Base-by-base conservation (phyloP, 208 protist genomes). In the Leishmania guyanensis region DNA sequence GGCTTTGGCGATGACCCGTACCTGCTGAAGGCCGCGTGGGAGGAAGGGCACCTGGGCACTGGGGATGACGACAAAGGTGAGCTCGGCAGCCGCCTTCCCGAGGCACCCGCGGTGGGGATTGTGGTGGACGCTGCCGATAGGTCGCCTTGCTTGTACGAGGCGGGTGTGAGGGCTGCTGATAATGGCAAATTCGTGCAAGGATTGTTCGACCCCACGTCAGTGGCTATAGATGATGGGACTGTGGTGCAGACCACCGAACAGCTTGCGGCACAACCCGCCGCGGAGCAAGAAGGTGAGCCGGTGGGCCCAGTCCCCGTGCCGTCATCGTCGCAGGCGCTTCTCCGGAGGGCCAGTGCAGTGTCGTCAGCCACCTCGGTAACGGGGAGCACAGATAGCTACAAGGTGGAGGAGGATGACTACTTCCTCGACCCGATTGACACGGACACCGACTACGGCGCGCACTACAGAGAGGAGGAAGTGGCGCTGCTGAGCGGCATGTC, bases 341-440 rank as follows among this genome's bases (percentile, higher is more conserved):
- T 14, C 1, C 54, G 8, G 20, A 56, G 33, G 17, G 73, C 73
- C 50, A 56, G 29, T n/a, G 79, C 36, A 50, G 73, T n/a, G 1
- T 85, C 82, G 20, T 79, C 78, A 3, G 77, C 48, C 3, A 58
- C 54, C 26, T 85, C 82, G 6, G 54, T 26, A 3, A 62, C 72
- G 16, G 76, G 79, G 39, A 85, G 79, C 78, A 83, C 53, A 26
- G 80, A 86, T 43, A 84, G 82, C 77, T 84, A 86, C 76, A 89
- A 86, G 64, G 82, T 85, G 50, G 77, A 78, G 64, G 85, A 89
- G 50, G 84, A 82, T 22, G 86, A 84, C 39, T 88, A 88, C 84
- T 91, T 84, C 53, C 81, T 91, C 26, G 87, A 91, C 60, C 83
- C 86, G 4, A 74, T 93, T 29, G 87, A 88, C 78, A 76, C 82